Percentiles rank a stretch among this genome's conserved stretches.
Conservation (phyloP, 768 basidiomycete species). For the Kockovaella imperatae region DNA sequence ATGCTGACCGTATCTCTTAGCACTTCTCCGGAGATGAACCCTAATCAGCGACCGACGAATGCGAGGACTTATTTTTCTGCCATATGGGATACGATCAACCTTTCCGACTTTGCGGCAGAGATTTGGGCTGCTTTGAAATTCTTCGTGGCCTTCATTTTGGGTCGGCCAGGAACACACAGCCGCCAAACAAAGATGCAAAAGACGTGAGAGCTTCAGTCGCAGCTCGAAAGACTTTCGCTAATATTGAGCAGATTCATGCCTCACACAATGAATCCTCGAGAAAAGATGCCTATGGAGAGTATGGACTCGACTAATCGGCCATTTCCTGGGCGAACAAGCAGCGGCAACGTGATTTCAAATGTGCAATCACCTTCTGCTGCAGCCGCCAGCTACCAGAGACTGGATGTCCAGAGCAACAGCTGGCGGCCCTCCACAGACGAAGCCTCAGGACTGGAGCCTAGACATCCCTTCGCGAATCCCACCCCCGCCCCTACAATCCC, state of each 20-base stretch:
- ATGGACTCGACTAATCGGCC: too few species aligned
- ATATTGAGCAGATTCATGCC: not conserved
- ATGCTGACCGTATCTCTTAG: slow-evolving; percentile 1
- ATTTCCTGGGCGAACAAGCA: too few species aligned
- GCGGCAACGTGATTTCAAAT: too few species aligned
- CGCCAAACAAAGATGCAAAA: slow-evolving; percentile 16
- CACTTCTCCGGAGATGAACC: slow-evolving; percentile 14
- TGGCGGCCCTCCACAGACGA: too few species aligned
- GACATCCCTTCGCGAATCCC: too few species aligned
- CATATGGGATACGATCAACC: slow-evolving; percentile 33
- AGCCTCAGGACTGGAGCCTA: too few species aligned
- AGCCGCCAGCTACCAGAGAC: too few species aligned
- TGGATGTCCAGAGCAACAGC: too few species aligned
- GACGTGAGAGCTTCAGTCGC: slow-evolving; percentile 15
- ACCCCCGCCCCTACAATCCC: too few species aligned
- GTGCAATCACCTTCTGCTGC: too few species aligned
- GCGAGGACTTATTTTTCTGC: slow-evolving; percentile 27
- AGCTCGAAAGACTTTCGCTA: not conserved
- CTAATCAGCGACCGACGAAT: slow-evolving; percentile 13
- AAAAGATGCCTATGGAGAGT: not conserved
- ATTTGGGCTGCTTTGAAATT: slow-evolving; percentile 58
- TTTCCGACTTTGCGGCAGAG: slow-evolving; percentile 58
- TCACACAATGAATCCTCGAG: not conserved
- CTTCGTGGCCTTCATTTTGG: slow-evolving; percentile 50
- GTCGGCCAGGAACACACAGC: slow-evolving; percentile 39